Evolutionary conservation across 768 basidiomycete genomes (phyloP).

Genomic region (Punctularia strigosozonata): DNA sequence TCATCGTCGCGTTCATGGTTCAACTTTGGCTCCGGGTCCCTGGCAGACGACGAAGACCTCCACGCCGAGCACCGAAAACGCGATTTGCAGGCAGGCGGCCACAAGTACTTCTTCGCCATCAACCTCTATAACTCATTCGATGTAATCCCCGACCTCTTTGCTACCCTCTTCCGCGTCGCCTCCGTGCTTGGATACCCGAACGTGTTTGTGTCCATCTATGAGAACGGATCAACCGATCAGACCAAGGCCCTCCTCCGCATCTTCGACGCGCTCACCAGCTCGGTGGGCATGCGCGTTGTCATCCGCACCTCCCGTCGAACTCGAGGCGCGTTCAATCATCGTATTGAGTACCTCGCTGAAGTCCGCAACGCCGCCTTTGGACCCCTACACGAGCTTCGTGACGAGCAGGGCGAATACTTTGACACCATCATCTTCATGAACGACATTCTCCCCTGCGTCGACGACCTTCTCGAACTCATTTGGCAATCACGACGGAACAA

Average conservation of each 20-base stretch:
- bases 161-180: constrained; percentile 89
- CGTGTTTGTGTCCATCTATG: constrained; percentile 96
- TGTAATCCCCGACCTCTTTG: constrained; percentile 93
- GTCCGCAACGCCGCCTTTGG: constrained; percentile 98
- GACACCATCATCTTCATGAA: constrained; percentile 99
- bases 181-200: constrained; percentile 94
- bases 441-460: constrained; percentile 95
- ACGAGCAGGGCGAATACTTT: constrained; percentile 87
- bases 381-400: constrained; percentile 87
- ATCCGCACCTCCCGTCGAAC: constrained; percentile 91
- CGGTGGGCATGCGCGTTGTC: constrained; percentile 84
- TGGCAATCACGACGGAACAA: constrained; percentile 91
- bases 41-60: constrained; percentile 28
- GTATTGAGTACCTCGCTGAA: constrained; percentile 99
- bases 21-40: constrained; percentile 32
- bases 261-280: constrained; percentile 84
- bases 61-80: constrained; percentile 21
- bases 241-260: constrained; percentile 94
- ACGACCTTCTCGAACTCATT: constrained; percentile 95
- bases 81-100: constrained; percentile 39
- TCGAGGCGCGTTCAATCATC: constrained; percentile 94
- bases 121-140: constrained; percentile 99
- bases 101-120: constrained; percentile 99
- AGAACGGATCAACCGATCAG: constrained; percentile 98
- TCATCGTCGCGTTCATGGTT: constrained; percentile 52